Conservation (phyloP, 225 moss, liverwort and hornwort species). For the Rhytidiadelphus loreus region DNA sequence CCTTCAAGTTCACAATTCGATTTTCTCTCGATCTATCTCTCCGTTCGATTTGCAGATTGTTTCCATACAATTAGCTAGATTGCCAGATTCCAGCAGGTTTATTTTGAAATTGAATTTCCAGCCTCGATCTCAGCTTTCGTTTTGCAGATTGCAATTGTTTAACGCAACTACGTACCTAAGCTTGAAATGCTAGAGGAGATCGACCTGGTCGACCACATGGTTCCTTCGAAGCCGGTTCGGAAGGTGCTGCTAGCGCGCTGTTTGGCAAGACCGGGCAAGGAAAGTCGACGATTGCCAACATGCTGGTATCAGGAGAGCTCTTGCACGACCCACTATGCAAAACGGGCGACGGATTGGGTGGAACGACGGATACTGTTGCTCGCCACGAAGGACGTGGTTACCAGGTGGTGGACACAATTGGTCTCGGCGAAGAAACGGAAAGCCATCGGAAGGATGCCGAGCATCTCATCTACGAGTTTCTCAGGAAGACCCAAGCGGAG, state of each 20-base stretch:
- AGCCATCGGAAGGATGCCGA: background rate
- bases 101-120: background rate
- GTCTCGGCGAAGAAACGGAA: background rate
- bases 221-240: too few species aligned
- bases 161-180: background rate
- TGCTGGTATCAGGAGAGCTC: background rate
- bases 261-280: background rate
- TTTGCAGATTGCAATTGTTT: background rate
- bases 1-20: background rate
- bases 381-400: background rate
- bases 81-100: background rate
- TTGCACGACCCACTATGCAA: background rate
- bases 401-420: background rate
- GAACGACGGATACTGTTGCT: background rate
- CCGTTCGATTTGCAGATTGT: background rate
- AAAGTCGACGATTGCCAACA: background rate
- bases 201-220: background rate
- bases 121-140: background rate
- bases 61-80: background rate
- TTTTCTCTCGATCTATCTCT: background rate
- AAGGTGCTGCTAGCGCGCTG: background rate
- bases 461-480: background rate
- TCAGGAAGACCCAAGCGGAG: background rate
- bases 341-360: background rate
- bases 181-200: background rate